phyloP scores from a whole-genome alignment of 129 eudicot species.

The Dittrichia graveolens region DNA sequence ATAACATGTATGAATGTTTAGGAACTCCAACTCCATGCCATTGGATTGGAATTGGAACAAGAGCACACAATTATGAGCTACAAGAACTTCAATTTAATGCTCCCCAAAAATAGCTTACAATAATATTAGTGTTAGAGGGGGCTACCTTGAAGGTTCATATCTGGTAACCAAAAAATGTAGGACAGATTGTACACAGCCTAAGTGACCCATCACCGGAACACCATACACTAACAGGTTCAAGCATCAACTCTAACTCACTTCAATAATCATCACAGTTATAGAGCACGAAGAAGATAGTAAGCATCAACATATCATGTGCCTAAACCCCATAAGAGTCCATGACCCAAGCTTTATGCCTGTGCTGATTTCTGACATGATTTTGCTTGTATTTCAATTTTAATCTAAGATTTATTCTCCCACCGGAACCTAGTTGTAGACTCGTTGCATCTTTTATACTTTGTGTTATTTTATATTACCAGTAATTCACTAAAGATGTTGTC shows the following conservation, averaged over 20 bases:
- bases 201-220: too few relatives aligned
- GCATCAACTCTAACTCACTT: neutral
- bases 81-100: too few relatives aligned
- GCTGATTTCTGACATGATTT: neutral
- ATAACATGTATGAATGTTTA: neutral
- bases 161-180: neutral
- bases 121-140: too few relatives aligned
- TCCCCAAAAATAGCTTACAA: too few relatives aligned
- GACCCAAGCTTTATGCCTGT: neutral
- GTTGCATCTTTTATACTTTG: neutral
- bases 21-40: slow-evolving; percentile 19
- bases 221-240: neutral
- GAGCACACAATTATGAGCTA: too few relatives aligned
- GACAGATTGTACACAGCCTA: neutral
- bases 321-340: neutral
- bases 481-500: neutral
- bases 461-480: neutral
- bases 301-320: slow-evolving; percentile 4
- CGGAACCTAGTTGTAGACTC: neutral
- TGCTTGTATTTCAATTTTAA: too few relatives aligned
- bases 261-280: neutral
- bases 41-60: neutral
- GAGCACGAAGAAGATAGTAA: neutral
- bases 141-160: neutral
- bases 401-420: neutral